A percentile compares a stretch with the other conserved stretches of the same genome.
Evolutionary conservation across 192 early-diverging fungal species (phyloP).

Genomic region (Coemansia sp.): DNA sequence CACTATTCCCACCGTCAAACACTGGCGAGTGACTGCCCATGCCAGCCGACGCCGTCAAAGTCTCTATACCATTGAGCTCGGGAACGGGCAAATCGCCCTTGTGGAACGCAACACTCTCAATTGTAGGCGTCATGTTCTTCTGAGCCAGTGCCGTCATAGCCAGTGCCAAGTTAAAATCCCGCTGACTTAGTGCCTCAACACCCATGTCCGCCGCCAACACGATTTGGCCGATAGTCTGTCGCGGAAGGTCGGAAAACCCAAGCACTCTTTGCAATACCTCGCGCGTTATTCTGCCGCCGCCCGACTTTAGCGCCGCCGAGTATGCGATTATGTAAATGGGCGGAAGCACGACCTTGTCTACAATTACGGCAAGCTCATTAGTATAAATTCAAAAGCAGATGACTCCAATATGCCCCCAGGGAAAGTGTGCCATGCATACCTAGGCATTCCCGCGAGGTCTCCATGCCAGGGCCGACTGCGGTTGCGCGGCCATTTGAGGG

Average conservation of each 20-base stretch:
- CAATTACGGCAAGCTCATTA: neutral
- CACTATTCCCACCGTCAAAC: slow-evolving; percentile 18
- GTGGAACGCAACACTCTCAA: slow-evolving; percentile 64
- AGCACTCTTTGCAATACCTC: slow-evolving; percentile 36
- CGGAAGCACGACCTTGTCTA: slow-evolving; percentile 50
- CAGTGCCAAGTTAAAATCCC: slow-evolving; percentile 69
- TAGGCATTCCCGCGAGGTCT: slow-evolving; percentile 32
- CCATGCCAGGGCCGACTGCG: slow-evolving; percentile 8
- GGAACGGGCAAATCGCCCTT: slow-evolving; percentile 65
- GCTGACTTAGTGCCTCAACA: slow-evolving; percentile 37
- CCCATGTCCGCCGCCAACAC: slow-evolving; percentile 40
- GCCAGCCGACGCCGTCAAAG: slow-evolving; percentile 18
- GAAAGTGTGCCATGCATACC: slow-evolving; percentile 22
- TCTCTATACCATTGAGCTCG: slow-evolving; percentile 59
- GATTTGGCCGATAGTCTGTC: slow-evolving; percentile 38
- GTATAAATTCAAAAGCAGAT: neutral
- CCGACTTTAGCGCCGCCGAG: slow-evolving; percentile 35
- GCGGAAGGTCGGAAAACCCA: slow-evolving; percentile 33
- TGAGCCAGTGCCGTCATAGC: slow-evolving; percentile 72
- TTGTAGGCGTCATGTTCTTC: slow-evolving; percentile 75
- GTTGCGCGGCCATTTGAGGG: slow-evolving; percentile 13
- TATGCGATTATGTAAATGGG: slow-evolving; percentile 43
- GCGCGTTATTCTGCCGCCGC: slow-evolving; percentile 44
- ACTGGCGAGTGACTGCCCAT: slow-evolving; percentile 9
- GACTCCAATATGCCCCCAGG: neutral